phyloP scores from a whole-genome alignment of 2,329 filamentous ascomycete genomes.

The Scedosporium minutisporum region DNA sequence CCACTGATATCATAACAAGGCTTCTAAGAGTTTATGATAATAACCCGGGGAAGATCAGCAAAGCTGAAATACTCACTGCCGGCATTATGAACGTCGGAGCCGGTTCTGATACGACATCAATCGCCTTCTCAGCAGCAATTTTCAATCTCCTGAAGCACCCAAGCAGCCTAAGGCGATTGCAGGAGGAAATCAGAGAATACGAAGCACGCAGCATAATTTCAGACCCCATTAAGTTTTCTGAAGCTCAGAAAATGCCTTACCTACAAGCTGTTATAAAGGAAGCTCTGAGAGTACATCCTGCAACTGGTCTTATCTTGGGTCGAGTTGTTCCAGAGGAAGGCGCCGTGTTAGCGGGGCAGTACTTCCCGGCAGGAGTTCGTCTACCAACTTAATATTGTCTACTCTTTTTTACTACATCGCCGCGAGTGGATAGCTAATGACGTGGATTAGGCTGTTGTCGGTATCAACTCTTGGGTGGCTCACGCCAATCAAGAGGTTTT shows the following conservation, averaged over 20 bases:
- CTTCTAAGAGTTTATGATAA: not conserved
- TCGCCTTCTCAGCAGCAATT: constrained; percentile 33
- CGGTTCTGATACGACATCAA: constrained; percentile 36
- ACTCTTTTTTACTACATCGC: not conserved
- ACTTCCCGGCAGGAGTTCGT: constrained; percentile 20
- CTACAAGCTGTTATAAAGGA: constrained; percentile 45
- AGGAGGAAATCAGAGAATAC: constrained; percentile 15
- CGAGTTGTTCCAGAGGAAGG: constrained; percentile 36
- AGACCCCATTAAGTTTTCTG: constrained; percentile 20
- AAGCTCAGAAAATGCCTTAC: constrained; percentile 34
- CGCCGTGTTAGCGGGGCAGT: constrained; percentile 24
- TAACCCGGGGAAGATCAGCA: not conserved
- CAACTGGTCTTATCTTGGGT: constrained; percentile 37
- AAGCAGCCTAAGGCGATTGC: constrained; percentile 11
- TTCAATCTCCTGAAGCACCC: constrained; percentile 31
- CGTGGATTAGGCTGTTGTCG: constrained; percentile 19
- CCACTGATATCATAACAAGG: not conserved
- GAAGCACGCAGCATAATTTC: constrained; percentile 10
- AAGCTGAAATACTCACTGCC: constrained; percentile 11
- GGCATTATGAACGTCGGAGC: constrained; percentile 25
- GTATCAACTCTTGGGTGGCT: constrained; percentile 26
- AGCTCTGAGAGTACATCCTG: constrained; percentile 38
- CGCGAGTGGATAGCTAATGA: not conserved
- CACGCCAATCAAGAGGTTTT: constrained; percentile 23
- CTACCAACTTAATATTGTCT: not conserved